These are phyloP conservation scores for Populus ilicifolia DNA, from an alignment of 345 rosid genomes.

Conservation along the genomic window DNA sequence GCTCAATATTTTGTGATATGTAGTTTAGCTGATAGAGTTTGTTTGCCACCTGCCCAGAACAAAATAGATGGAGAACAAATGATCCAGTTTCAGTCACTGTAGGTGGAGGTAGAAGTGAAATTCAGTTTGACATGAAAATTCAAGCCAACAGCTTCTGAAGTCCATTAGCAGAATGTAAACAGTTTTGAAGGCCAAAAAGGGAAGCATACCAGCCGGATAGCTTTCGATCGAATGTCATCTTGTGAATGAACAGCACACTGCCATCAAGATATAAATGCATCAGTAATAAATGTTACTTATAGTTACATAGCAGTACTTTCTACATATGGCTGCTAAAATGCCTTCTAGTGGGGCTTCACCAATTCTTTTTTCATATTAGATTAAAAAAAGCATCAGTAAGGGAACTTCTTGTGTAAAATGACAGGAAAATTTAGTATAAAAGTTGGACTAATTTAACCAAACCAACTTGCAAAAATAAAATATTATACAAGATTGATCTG, in stretches of 20 bases:
- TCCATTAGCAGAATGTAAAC: background rate
- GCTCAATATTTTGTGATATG: conserved; percentile 67
- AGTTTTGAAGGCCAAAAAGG: background rate
- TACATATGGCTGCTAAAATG: background rate
- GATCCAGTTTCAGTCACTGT: background rate
- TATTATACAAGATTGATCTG: too few species aligned
- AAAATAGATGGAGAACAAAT: background rate
- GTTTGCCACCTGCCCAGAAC: conserved; percentile 75
- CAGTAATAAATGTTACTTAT: conserved; percentile 20
- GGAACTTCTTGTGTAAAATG: too few species aligned
- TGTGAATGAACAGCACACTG: conserved; percentile 95
- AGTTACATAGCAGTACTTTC: background rate
- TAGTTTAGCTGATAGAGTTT: conserved; percentile 83
- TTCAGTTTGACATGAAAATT: background rate
- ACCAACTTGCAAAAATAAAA: too few species aligned
- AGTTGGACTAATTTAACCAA: too few species aligned
- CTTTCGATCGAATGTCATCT: conserved; percentile 86
- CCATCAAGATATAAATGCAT: conserved; percentile 27
- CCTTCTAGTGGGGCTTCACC: background rate
- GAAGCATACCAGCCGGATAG: conserved; percentile 78
- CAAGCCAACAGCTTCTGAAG: background rate
- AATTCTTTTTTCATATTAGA: background rate
- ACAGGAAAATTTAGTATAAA: too few species aligned
- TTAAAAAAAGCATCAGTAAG: too few species aligned
- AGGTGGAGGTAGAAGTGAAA: background rate